Conservation (phyloP, 116 monocot species). For the Posidonia oceanica region DNA sequence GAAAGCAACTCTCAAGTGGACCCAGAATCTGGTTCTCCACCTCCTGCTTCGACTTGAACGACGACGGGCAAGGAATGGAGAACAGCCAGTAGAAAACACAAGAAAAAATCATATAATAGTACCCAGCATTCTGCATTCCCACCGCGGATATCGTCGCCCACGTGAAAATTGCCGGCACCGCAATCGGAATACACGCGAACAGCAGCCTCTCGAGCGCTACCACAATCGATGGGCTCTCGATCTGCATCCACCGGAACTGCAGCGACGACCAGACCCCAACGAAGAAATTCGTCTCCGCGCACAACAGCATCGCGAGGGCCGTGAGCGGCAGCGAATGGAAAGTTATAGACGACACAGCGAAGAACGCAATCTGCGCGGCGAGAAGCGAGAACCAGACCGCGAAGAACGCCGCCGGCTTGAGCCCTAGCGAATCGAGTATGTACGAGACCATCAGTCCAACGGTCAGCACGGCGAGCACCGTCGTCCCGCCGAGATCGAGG, state of each 20-base stretch:
- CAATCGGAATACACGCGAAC: slow-evolving; percentile 72
- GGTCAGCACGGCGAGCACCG: slow-evolving; percentile 40
- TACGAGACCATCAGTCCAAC: slow-evolving; percentile 64
- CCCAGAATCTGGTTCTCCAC: slow-evolving; percentile 45
- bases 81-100: slow-evolving; percentile 88
- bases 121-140: slow-evolving; percentile 60
- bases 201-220: slow-evolving; percentile 69
- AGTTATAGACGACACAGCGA: slow-evolving; percentile 42
- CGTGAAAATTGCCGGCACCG: slow-evolving; percentile 58
- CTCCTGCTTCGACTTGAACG: slow-evolving; percentile 42
- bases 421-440: slow-evolving; percentile 66
- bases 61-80: slow-evolving; percentile 55
- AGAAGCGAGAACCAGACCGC: slow-evolving; percentile 74
- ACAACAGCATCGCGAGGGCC: slow-evolving; percentile 53
- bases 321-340: slow-evolving; percentile 37
- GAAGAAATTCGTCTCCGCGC: slow-evolving; percentile 56
- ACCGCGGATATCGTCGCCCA: slow-evolving; percentile 72
- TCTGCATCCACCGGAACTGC: slow-evolving; percentile 81
- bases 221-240: slow-evolving; percentile 64
- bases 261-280: slow-evolving; percentile 85
- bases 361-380: slow-evolving; percentile 62
- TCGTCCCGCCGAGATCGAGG: slow-evolving; percentile 69
- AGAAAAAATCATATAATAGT: slow-evolving; percentile 49
- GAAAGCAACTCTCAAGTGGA: slow-evolving; percentile 71
- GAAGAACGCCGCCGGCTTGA: slow-evolving; percentile 52